phyloP scores from a whole-genome alignment of 768 basidiomycete species.

The Paxillus ammoniavirescens region DNA sequence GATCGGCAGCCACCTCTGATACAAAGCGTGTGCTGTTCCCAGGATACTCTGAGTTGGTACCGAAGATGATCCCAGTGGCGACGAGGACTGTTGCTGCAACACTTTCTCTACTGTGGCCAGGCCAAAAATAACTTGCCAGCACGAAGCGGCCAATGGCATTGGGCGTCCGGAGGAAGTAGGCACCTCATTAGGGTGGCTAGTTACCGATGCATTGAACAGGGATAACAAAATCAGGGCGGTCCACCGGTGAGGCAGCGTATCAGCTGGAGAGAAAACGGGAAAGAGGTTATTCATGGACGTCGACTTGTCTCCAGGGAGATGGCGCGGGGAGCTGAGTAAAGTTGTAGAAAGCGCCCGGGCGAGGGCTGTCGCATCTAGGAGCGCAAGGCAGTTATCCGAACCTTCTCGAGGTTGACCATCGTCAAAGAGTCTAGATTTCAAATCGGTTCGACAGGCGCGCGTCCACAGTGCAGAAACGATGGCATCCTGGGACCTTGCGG shows the following conservation, averaged over 20 bases:
- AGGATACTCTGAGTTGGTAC: constrained; percentile 13
- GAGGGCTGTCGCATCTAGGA: constrained; percentile 6
- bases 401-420: neutral
- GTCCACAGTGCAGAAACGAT: constrained; percentile 36
- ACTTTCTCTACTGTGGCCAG: constrained; percentile 39
- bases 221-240: constrained; percentile 40
- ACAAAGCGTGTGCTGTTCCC: constrained; percentile 35
- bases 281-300: constrained; percentile 4
- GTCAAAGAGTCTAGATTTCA: neutral
- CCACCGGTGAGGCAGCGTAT: constrained; percentile 40
- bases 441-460: constrained; percentile 25
- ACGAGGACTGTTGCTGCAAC: constrained; percentile 6
- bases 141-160: constrained; percentile 5
- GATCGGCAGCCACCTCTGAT: constrained; percentile 38
- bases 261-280: constrained; percentile 28
- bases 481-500: constrained; percentile 26
- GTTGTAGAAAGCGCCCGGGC: constrained; percentile 13
- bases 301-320: neutral
- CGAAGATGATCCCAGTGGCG: neutral
- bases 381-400: neutral
- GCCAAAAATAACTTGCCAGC: constrained; percentile 44
- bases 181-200: neutral
- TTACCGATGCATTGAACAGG: constrained; percentile 19
- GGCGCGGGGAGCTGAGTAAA: constrained; percentile 5
- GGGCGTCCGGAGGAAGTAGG: neutral